Percentiles rank a stretch among this genome's conserved stretches.
These are phyloP conservation scores for Lichtheimia ramosa DNA, from an alignment of 371 early-diverging fungal species.

Conservation along the genomic window DNA sequence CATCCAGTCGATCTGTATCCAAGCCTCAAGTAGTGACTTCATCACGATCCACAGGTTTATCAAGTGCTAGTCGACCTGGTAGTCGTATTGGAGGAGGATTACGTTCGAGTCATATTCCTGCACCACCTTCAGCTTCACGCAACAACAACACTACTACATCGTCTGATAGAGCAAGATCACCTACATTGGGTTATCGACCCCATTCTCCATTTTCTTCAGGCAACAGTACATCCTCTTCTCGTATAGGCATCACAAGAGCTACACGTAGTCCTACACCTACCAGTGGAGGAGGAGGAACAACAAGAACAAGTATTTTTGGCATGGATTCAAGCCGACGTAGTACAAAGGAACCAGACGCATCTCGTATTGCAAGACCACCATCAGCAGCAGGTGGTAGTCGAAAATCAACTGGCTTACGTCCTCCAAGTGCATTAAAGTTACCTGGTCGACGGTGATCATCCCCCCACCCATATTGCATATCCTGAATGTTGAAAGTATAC, in stretches of 20 bases:
- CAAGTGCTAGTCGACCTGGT: constrained; percentile 8
- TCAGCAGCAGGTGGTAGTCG: constrained; percentile 7
- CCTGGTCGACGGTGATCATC: too few relatives aligned
- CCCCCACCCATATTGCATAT: too few relatives aligned
- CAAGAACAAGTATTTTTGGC: constrained; percentile 4
- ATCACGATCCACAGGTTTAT: constrained; percentile 13
- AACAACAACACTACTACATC: not conserved
- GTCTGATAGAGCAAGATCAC: constrained; percentile 3
- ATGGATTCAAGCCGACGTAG: not conserved
- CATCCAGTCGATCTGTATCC: constrained; percentile 15
- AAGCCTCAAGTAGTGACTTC: constrained; percentile 30
- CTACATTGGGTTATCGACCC: not conserved
- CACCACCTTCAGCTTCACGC: constrained; percentile 4
- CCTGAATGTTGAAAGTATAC: too few relatives aligned
- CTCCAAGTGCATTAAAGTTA: constrained; percentile 5
- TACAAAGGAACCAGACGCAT: not conserved
- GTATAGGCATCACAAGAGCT: not conserved
- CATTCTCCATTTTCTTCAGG: constrained; percentile 9
- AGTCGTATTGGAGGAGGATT: constrained; percentile 2
- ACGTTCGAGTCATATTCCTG: constrained; percentile 41
- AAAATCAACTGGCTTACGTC: constrained; percentile 5
- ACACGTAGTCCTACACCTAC: constrained; percentile 7
- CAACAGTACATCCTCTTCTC: too few relatives aligned
- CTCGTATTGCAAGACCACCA: constrained; percentile 8
- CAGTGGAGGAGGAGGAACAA: constrained; percentile 6